Evolutionary conservation across 768 basidiomycete species (phyloP).

Genomic region (Agrocybe pediades): DNA sequence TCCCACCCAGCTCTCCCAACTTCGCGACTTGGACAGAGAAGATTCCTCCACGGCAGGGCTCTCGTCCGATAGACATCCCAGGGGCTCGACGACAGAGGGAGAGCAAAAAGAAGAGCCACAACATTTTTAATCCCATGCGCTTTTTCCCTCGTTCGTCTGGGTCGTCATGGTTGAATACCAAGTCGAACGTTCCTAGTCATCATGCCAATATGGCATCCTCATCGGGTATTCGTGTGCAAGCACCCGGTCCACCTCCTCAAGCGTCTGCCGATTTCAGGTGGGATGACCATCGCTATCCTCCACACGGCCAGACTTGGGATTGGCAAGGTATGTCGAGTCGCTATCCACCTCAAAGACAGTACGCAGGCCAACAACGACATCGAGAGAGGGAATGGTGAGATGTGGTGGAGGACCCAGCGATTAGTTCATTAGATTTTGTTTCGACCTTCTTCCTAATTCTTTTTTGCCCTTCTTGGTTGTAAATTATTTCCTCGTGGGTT

Average conservation of each 20-base stretch:
- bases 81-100: slow-evolving; percentile 5
- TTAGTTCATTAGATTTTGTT: not conserved
- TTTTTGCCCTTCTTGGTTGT: not conserved
- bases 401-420: no score
- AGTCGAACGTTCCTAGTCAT: slow-evolving; percentile 7
- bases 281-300: slow-evolving; percentile 3
- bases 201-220: slow-evolving; percentile 3
- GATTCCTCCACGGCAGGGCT: slow-evolving; percentile 3
- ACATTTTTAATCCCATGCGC: slow-evolving; percentile 24
- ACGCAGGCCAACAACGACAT: not conserved
- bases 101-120: slow-evolving; percentile 14
- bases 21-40: slow-evolving; percentile 10
- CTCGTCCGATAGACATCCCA: slow-evolving; percentile 19
- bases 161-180: slow-evolving; percentile 25
- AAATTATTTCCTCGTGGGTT: not conserved
- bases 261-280: slow-evolving; percentile 5
- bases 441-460: not conserved
- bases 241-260: slow-evolving; percentile 1
- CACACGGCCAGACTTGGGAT: not conserved
- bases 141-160: slow-evolving; percentile 28
- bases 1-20: slow-evolving; percentile 18
- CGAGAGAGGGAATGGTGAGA: not conserved
- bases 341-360: not conserved
- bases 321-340: not conserved
- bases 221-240: slow-evolving; percentile 1